phyloP scores from a whole-genome alignment of 192 early-diverging fungal species.

The Funneliformis mosseae region DNA sequence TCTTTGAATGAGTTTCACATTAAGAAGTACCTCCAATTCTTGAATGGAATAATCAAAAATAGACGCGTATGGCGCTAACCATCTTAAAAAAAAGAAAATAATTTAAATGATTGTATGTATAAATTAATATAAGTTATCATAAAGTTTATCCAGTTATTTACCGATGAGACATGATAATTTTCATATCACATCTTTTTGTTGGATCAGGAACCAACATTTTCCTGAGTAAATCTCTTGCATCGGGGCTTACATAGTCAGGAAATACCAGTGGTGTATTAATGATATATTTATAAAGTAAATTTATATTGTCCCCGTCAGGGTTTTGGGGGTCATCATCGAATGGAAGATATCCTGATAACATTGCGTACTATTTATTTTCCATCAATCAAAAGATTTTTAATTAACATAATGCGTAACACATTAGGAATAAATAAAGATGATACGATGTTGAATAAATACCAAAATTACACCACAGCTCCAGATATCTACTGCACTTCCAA shows the following conservation, averaged over 20 bases:
- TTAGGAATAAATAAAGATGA: not conserved
- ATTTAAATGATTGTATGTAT: too few species aligned
- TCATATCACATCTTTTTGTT: constrained; percentile 67
- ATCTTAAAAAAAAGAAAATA: constrained; percentile 33
- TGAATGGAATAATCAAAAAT: constrained; percentile 50
- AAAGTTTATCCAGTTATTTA: constrained; percentile 23
- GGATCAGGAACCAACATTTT: constrained; percentile 95
- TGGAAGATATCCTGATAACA: constrained; percentile 87
- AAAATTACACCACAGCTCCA: constrained; percentile 99
- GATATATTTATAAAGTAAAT: constrained; percentile 83
- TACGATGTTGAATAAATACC: constrained; percentile 37
- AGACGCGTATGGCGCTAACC: constrained; percentile 55
- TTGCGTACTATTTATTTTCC: constrained; percentile 63
- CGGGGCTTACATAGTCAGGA: constrained; percentile 79
- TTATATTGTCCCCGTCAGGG: constrained; percentile 89
- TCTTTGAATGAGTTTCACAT: not conserved
- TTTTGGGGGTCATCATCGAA: constrained; percentile 91
- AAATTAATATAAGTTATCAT: not conserved
- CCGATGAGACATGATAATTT: constrained; percentile 73
- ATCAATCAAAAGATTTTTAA: not conserved
- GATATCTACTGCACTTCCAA: constrained; percentile 94
- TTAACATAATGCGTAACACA: not conserved
- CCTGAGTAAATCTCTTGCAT: constrained; percentile 77
- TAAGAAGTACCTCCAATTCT: constrained; percentile 39
- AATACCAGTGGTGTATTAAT: constrained; percentile 79